Percentiles rank a stretch among this genome's conserved stretches.
Conservation (phyloP, 2,329 filamentous ascomycete species). For the Diaporthe australafricana region DNA sequence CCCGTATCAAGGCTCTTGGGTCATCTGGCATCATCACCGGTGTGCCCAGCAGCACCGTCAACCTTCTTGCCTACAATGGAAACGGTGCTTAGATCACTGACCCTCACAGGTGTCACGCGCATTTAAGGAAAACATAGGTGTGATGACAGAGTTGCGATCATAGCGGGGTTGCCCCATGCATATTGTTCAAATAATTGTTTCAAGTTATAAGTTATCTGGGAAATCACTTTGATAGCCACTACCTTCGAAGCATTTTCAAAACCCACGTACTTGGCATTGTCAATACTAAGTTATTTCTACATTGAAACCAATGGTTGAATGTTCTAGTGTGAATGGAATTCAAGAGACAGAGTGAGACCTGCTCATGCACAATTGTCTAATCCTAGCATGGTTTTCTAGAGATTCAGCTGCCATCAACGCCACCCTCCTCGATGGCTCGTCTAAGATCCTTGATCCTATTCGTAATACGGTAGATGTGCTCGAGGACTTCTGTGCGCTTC, state of each 20-base stretch:
- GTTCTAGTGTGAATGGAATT: neutral
- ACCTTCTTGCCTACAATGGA: slow-evolving; percentile 29
- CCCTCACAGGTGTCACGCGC: too few species aligned
- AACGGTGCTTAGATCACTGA: slow-evolving; percentile 19
- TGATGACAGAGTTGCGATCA: neutral
- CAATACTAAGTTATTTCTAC: neutral
- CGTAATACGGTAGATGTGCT: neutral
- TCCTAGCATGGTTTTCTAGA: neutral
- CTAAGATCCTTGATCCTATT: neutral
- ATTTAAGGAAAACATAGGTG: neutral
- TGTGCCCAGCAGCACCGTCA: slow-evolving; percentile 28
- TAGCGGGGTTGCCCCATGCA: neutral
- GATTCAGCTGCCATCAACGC: too few species aligned
- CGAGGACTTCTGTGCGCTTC: neutral
- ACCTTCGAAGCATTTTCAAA: neutral
- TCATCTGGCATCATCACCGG: slow-evolving; percentile 19
- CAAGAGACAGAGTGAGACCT: too few species aligned
- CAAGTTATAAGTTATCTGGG: neutral
- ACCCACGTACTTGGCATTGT: neutral
- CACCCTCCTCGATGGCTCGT: too few species aligned
- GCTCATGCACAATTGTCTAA: neutral
- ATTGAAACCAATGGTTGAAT: neutral
- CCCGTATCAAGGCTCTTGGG: slow-evolving; percentile 27
- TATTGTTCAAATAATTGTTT: neutral
- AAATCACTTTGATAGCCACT: neutral